Percentiles rank a stretch among this genome's conserved stretches.
These are phyloP conservation scores for Oidiodendron maius DNA, from an alignment of 495 filamentous ascomycete species.

Conservation along the genomic window DNA sequence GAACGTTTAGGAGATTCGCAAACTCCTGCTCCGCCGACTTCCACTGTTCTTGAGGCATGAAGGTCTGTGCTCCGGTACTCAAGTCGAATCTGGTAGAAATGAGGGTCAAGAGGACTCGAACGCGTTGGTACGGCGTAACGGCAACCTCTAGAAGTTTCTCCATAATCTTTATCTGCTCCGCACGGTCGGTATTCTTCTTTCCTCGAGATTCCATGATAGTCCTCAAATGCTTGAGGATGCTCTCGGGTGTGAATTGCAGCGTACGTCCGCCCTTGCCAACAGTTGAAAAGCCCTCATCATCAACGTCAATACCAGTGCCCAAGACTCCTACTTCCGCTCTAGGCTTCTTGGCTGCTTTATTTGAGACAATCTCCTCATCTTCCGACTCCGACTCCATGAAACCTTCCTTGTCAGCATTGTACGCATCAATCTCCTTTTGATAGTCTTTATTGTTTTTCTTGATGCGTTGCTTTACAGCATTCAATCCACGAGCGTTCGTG, in stretches of 20 bases:
- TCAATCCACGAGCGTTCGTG: constrained; percentile 86
- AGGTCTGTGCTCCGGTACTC: constrained; percentile 69
- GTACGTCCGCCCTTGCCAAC: constrained; percentile 84
- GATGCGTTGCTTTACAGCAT: constrained; percentile 93
- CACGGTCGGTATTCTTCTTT: constrained; percentile 96
- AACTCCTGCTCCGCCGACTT: constrained; percentile 88
- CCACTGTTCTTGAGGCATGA: constrained; percentile 97
- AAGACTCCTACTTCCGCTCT: constrained; percentile 26
- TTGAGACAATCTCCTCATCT: constrained; percentile 45
- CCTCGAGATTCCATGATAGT: constrained; percentile 91
- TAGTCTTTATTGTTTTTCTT: constrained; percentile 98
- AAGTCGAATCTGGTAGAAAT: constrained; percentile 95
- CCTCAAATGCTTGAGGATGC: constrained; percentile 93
- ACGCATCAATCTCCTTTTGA: constrained; percentile 77
- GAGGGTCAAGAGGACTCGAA: constrained; percentile 85
- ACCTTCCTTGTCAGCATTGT: constrained; percentile 71
- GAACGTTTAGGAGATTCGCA: constrained; percentile 63
- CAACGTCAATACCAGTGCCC: constrained; percentile 50
- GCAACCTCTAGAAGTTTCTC: constrained; percentile 90
- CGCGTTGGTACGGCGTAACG: constrained; percentile 84
- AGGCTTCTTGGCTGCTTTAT: constrained; percentile 38
- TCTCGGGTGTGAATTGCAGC: constrained; percentile 88
- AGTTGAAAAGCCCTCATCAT: constrained; percentile 79
- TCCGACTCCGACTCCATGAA: constrained; percentile 87
- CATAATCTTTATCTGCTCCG: constrained; percentile 94